Conservation (phyloP, 2,329 filamentous ascomycete genomes). For the Fonsecaea pugnacius region DNA sequence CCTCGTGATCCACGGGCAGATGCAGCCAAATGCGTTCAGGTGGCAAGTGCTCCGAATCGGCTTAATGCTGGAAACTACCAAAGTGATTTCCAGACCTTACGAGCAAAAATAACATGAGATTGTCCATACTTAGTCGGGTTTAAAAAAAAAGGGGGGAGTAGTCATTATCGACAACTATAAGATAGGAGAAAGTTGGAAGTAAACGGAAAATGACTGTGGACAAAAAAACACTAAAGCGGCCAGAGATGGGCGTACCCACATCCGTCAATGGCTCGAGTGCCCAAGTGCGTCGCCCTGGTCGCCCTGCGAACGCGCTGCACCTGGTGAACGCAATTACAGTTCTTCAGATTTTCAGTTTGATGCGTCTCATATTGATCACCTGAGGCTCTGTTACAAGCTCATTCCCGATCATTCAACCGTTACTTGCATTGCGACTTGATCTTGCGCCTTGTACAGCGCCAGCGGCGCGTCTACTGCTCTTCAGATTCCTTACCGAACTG, state of each 20-base stretch:
- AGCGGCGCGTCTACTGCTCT: constrained; percentile 23
- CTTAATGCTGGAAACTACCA: no score
- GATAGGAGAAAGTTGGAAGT: background rate
- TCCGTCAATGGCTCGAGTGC: background rate
- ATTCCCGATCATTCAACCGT: background rate
- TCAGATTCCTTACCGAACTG: background rate
- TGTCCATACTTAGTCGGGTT: no score
- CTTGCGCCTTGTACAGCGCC: constrained; percentile 15
- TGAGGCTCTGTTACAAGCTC: background rate
- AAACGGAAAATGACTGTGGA: background rate
- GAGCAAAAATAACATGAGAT: no score
- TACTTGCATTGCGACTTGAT: background rate
- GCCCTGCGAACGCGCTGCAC: background rate
- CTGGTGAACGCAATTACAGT: background rate
- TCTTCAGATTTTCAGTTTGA: background rate
- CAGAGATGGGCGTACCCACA: background rate
- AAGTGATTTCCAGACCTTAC: no score
- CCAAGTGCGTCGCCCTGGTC: background rate
- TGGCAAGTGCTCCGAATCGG: no score
- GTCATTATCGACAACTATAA: no score
- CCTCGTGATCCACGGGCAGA: no score
- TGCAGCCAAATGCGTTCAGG: no score
- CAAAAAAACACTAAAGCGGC: background rate
- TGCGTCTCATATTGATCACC: background rate
- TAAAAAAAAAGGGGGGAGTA: no score